phyloP scores from a whole-genome alignment of 768 basidiomycete species.

The Tylopilus sp. region DNA sequence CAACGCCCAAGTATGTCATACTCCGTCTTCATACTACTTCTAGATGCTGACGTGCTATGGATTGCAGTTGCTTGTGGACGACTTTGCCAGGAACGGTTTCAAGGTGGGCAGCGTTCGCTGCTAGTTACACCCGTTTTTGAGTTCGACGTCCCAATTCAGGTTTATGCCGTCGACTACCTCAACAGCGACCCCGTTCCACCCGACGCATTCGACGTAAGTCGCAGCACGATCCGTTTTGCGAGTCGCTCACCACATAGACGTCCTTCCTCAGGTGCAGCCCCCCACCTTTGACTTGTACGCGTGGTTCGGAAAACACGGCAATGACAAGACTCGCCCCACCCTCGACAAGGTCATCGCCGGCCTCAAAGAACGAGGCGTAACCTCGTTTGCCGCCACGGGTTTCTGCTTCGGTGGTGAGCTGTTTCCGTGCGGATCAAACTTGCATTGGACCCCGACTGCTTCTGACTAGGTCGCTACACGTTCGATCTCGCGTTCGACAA shows the following conservation, averaged over 20 bases:
- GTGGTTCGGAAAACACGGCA: slow-evolving; percentile 43
- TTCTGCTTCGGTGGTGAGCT: slow-evolving; percentile 66
- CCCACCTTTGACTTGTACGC: slow-evolving; percentile 21
- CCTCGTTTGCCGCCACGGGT: slow-evolving; percentile 54
- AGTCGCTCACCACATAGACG: background rate
- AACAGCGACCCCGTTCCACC: slow-evolving; percentile 24
- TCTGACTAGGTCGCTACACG: slow-evolving; percentile 37
- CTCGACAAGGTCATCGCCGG: slow-evolving; percentile 55
- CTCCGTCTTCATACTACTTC: background rate
- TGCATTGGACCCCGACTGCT: no score
- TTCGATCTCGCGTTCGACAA: slow-evolving; percentile 45
- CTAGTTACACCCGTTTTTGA: background rate
- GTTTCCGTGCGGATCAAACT: background rate
- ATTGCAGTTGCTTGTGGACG: slow-evolving; percentile 41
- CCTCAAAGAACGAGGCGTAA: slow-evolving; percentile 59
- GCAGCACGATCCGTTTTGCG: background rate
- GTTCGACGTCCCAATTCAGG: background rate
- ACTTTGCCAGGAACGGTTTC: slow-evolving; percentile 40
- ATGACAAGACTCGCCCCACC: slow-evolving; percentile 40
- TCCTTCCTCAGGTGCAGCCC: background rate
- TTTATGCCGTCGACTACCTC: slow-evolving; percentile 27
- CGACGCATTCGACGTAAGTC: slow-evolving; percentile 14
- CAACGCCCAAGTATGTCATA: slow-evolving; percentile 40
- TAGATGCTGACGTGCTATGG: background rate
- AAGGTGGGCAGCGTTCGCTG: slow-evolving; percentile 16